Percentiles rank a stretch among this genome's conserved stretches.
Conservation (phyloP, 352 stramenopile species). For the Pilasporangium apinafurcum region DNA sequence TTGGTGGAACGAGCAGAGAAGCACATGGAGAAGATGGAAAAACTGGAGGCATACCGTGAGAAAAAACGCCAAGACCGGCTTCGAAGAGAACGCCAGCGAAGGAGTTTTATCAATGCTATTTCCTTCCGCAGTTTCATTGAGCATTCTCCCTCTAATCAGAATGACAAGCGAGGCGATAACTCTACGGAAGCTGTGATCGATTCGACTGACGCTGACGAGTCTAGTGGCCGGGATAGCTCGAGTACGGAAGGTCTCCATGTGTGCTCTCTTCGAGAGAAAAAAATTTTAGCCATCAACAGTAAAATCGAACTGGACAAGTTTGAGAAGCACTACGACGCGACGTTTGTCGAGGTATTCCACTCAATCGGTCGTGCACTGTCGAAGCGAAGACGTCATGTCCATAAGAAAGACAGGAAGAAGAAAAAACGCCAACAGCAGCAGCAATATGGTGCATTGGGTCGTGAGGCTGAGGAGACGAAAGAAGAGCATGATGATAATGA, state of each 20-base stretch:
- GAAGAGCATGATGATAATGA: slow-evolving; percentile 8
- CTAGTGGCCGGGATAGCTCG: too few species aligned
- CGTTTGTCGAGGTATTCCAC: slow-evolving; percentile 50
- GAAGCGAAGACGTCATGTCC: slow-evolving; percentile 1
- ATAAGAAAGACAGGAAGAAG: background rate
- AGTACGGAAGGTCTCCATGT: slow-evolving; percentile 18
- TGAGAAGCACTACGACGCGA: slow-evolving; percentile 58
- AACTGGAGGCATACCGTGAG: slow-evolving; percentile 37
- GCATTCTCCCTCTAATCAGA: background rate
- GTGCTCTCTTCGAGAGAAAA: slow-evolving; percentile 47
- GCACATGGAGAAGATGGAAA: slow-evolving; percentile 59
- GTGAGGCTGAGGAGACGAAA: background rate
- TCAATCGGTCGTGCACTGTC: slow-evolving; percentile 32
- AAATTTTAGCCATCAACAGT: slow-evolving; percentile 43
- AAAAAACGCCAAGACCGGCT: slow-evolving; percentile 36
- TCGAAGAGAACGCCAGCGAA: slow-evolving; percentile 16
- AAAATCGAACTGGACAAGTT: slow-evolving; percentile 45
- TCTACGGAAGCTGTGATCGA: slow-evolving; percentile 6
- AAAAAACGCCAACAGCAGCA: background rate
- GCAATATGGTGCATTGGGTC: background rate
- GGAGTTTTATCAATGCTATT: slow-evolving; percentile 17
- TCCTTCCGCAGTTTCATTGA: slow-evolving; percentile 10
- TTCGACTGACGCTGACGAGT: too few species aligned
- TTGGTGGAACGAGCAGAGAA: slow-evolving; percentile 37
- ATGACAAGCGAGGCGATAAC: background rate